These are phyloP conservation scores for Penicillium sp. DNA, from an alignment of 2,329 filamentous ascomycete genomes.

Conservation along the genomic window DNA sequence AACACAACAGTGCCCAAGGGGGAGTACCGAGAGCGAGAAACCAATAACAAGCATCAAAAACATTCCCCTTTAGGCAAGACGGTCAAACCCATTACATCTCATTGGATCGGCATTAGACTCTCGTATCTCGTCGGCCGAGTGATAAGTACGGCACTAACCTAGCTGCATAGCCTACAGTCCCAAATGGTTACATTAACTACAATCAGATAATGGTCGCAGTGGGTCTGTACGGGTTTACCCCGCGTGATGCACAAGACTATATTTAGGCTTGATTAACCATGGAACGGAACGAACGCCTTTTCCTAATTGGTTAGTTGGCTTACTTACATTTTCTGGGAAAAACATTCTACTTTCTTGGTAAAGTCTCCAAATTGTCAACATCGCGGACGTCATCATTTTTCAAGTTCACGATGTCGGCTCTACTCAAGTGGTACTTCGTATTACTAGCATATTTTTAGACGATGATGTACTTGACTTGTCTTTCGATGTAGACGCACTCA, in stretches of 20 bases:
- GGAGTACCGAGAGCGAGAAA: neutral
- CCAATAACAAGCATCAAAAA: neutral
- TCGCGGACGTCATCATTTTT: slow-evolving; percentile 1
- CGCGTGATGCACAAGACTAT: neutral
- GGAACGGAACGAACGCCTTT: neutral
- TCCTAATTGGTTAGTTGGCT: neutral
- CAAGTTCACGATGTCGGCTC: neutral
- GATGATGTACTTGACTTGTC: neutral
- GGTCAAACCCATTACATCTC: neutral
- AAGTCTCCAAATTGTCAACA: neutral
- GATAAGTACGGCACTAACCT: neutral
- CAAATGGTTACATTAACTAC: neutral
- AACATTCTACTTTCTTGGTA: neutral
- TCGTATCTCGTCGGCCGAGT: neutral
- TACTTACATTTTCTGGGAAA: neutral
- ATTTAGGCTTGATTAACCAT: neutral
- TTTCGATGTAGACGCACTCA: neutral
- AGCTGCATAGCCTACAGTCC: neutral
- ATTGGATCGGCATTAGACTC: neutral
- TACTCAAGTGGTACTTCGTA: neutral
- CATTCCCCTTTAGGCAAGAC: neutral
- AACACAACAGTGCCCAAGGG: neutral
- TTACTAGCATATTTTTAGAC: neutral
- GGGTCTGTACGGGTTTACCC: neutral
- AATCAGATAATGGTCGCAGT: neutral